Evolutionary conservation across 2,329 filamentous ascomycete species (phyloP), one percentile per base, ranked within the genome.

Genomic region (Stagonosporopsis rhizophila): DNA sequence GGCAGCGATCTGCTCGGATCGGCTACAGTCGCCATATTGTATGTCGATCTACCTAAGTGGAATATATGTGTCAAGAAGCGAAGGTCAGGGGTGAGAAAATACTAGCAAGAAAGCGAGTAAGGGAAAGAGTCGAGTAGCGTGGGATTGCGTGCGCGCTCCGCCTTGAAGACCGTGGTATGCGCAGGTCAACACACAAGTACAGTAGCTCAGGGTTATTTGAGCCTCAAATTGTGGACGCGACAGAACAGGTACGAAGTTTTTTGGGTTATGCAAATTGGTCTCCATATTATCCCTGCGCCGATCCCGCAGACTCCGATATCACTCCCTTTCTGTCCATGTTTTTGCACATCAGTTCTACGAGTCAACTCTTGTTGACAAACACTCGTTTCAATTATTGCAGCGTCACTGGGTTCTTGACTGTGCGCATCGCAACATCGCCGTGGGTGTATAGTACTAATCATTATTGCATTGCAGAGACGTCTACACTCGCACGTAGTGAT

Each of bases 231-330:
- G 20, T 15, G 46, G 23, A 20, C 12, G 19, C 32, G 37, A 45
- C 27, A 50, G 22, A 23, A 50, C n/a, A 28, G 41, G 39, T 38
- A 32, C 40, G 30, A 45, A 17, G 9, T 56, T 55, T 56, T 44
- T 40, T 34, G 25, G 20, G 28, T 28, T 30, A 56, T 34, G 52
- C 52, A 41, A 41, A 56, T 41, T 50, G 35, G 35, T 27, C 22
- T 30, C 11, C 28, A 8, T 9, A 34, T 20, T n/a, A 56, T 56
- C 52, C 52, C 52, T 56, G 52, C 23, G 52, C 30, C 37, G 52
- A 56, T 56, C 52, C 46, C 41, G 46, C 19, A 30, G 41, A 15
- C 41, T 42, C 41, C 52, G 40, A 17, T 32, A 19, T 20, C 19
- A 25, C 38, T 44, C 19, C 38, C 27, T 25, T 41, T 30, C 9